Base-by-base conservation (phyloP, 202 grass and related monocot genomes). In the Hordeum pubiflorum region DNA sequence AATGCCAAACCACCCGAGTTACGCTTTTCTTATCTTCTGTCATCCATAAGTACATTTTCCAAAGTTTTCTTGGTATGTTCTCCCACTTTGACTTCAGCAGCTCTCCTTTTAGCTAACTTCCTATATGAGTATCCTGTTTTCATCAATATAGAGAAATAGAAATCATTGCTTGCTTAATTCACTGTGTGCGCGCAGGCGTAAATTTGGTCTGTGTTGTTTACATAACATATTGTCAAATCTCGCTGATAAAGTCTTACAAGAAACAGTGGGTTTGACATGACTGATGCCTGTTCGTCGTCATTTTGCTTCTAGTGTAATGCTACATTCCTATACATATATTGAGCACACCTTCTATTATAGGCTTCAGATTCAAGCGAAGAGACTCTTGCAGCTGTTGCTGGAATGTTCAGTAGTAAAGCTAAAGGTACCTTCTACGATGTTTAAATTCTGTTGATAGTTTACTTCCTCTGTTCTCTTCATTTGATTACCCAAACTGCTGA, bases 351-450 rank as follows among this genome's bases (percentile, higher is more conserved):
- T 69, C 54, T 87, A 24, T 81, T 91, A 44, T 84, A 98, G 95
- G 90, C 86, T 78, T 89, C 95, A 83, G 95, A 98, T 79, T 94
- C 80, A 70, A 98, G 95, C n/a, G 95, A 98, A 84, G 92, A 98
- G 77, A 94, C 92, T 82, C 88, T 98, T 62, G 90, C 88, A 76
- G 95, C 95, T 74, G 92, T 98, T 89, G 92, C 90, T 70, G 95
- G 95, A 81, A 98, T 98, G 95, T 98, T 98, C 82, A 98, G 86
- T 76, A 98, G 95, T 85, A 98, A 98, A 98, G 95, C 95, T 86
- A 98, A 98, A 98, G 95, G 92, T 98, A 78, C 23, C 38, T 39
- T 81, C 72, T 81, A 72, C 46, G 63, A 48, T 77, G 29, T 20
- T 58, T 39, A 72, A 81, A 63, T 39, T 52, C 13, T 12, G 8